These are phyloP conservation scores for Clohesyomyces aquaticus DNA, from an alignment of 495 filamentous ascomycete species.

Conservation along the genomic window DNA sequence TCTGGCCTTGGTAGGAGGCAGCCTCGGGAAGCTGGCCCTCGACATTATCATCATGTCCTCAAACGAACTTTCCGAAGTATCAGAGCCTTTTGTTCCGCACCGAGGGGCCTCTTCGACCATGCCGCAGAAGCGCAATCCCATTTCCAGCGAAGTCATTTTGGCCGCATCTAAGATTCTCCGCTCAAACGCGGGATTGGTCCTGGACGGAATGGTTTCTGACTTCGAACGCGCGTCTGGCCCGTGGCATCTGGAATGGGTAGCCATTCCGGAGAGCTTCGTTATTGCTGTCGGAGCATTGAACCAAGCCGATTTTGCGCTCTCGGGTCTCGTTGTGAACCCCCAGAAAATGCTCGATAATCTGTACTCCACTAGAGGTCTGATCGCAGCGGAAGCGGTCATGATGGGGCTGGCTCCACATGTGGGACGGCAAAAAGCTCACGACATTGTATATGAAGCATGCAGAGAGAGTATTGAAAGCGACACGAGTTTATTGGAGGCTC, in stretches of 20 bases:
- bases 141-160: constrained; percentile 57
- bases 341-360: constrained; percentile 55
- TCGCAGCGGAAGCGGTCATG: constrained; percentile 62
- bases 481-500: constrained; percentile 49
- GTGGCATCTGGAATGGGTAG: constrained; percentile 61
- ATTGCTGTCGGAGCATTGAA: constrained; percentile 54
- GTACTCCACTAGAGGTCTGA: constrained; percentile 53
- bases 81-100: constrained; percentile 59
- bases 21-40: constrained; percentile 57
- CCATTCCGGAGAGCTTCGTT: constrained; percentile 57
- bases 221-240: constrained; percentile 59
- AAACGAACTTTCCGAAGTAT: constrained; percentile 59
- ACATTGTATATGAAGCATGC: constrained; percentile 60
- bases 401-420: constrained; percentile 57
- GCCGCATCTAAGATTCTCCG: constrained; percentile 57
- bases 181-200: constrained; percentile 54
- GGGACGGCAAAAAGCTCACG: constrained; percentile 56
- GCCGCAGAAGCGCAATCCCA: constrained; percentile 62
- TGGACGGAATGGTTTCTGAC: constrained; percentile 59
- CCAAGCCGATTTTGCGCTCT: constrained; percentile 55
- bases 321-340: constrained; percentile 54
- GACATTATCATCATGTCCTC: constrained; percentile 61
- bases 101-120: constrained; percentile 59
- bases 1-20: constrained; percentile 55
- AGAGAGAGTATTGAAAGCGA: constrained; percentile 54